Evolutionary conservation across 768 basidiomycete species (phyloP).

Genomic region (Lactarius vividus): DNA sequence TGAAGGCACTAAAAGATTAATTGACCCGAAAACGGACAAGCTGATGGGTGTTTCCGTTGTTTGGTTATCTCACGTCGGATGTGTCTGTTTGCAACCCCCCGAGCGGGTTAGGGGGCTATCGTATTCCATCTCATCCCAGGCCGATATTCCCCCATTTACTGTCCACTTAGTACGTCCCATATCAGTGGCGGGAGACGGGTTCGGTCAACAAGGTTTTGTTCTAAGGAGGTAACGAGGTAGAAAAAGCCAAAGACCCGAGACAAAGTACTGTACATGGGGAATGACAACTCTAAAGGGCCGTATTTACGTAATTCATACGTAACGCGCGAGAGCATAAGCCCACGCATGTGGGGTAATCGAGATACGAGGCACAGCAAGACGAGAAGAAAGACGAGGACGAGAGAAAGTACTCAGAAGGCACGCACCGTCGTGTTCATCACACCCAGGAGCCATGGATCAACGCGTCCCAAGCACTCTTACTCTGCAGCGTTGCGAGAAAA

Average conservation of each 20-base stretch:
- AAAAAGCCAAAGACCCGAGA: not conserved
- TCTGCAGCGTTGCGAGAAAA: constrained; percentile 56
- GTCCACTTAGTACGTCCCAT: not conserved
- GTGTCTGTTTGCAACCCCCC: not conserved
- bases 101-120: not conserved
- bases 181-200: not conserved
- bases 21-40: not conserved
- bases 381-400: not conserved
- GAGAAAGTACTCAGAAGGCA: not conserved
- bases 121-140: not conserved
- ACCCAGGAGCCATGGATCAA: constrained; percentile 66
- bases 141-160: not conserved
- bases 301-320: not conserved
- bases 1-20: not conserved
- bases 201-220: not conserved
- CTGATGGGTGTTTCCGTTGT: not conserved
- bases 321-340: not conserved
- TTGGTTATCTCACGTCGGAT: not conserved
- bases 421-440: constrained; percentile 31
- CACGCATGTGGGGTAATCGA: not conserved
- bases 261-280: not conserved
- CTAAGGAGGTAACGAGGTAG: not conserved
- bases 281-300: not conserved
- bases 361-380: not conserved
- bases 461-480: constrained; percentile 65